Evolutionary conservation across 495 filamentous ascomycete genomes (phyloP).

Genomic region (Hyphodiscus hymeniophilus): DNA sequence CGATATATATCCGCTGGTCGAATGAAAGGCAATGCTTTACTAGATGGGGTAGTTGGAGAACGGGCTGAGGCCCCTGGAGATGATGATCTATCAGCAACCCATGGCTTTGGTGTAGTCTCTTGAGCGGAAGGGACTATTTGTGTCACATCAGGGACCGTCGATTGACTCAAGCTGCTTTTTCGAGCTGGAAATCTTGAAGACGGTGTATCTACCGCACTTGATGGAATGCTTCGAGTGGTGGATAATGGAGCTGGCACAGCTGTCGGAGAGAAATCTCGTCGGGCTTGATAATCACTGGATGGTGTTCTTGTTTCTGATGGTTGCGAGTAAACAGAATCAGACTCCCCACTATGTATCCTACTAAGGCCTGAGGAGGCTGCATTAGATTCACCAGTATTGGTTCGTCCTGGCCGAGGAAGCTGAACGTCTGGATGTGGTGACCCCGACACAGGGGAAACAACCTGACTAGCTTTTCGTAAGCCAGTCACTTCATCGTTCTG

Average conservation of each 20-base stretch:
- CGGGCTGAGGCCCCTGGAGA: constrained; percentile 24
- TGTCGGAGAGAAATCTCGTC: constrained; percentile 33
- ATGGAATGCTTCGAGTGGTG: constrained; percentile 20
- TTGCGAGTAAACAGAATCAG: constrained; percentile 1
- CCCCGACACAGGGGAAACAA: constrained; percentile 7
- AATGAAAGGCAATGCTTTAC: constrained; percentile 53
- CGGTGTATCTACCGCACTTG: constrained; percentile 8
- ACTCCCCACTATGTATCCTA: background rate
- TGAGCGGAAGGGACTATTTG: constrained; percentile 16
- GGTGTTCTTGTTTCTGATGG: constrained; percentile 3
- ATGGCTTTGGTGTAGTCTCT: constrained; percentile 21
- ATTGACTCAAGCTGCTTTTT: constrained; percentile 51
- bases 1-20: constrained; percentile 75
- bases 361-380: constrained; percentile 2
- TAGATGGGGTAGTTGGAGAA: constrained; percentile 7
- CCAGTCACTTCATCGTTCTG: constrained; percentile 2
- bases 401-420: background rate
- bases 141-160: constrained; percentile 24
- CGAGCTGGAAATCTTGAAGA: constrained; percentile 40
- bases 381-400: background rate
- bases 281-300: constrained; percentile 25
- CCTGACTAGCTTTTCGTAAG: constrained; percentile 10
- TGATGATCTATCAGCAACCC: constrained; percentile 25
- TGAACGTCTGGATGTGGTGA: constrained; percentile 7
- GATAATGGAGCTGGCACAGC: constrained; percentile 28